Base-by-base conservation (phyloP, 2,329 filamentous ascomycete species). In the Paecilomyces dactylethromorphus region DNA sequence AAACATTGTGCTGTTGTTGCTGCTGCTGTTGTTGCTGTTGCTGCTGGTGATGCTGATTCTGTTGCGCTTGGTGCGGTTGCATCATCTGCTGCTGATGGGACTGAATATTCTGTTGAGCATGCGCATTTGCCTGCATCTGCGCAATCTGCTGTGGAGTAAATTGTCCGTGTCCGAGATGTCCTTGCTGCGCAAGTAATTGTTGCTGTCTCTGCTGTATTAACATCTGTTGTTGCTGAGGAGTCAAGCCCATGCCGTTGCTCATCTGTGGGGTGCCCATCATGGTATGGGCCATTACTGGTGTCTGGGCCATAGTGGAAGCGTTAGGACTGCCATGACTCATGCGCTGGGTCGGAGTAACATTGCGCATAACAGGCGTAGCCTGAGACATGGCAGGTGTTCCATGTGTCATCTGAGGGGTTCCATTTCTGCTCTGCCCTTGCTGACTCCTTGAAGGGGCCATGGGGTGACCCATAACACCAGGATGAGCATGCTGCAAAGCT, bases 361-460 rank as follows among this genome's bases (percentile, higher is more conserved):
- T 78, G 56, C 76, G 73, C 71, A 80, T 76, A 7, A 78, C 71
- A 3, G 78, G 78, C 3, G 78, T 81, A 22, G 77, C 75, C 59
- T 80, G 77, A 21, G 73, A 73, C 69, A 78, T 74, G 22, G 74
- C 74, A 10, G 78, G 77, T 2, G 78, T 80, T 49, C 76, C 74
- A 54, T 79, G 75, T 7, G 73, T 69, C 69, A 81, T 77, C 60
- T 79, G 77, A 3, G 78, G 78, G 18, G 78, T 81, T 11, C 78
- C 77, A 59, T 80, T 74, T 57, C 76, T 74, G 60, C 78, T 80
- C 21, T 72, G 75, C 31, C 76, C 76, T 69, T 79, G 76, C 55
- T 78, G 75, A 59, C 77, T 79, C 56, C 75, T 69, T 12, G 71
- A 75, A 49, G 76, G 67, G 18, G 70, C 74, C 78, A 80, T 81